Base-by-base conservation (phyloP, 2,329 filamentous ascomycete species). In the Paraconiothyrium sp. region DNA sequence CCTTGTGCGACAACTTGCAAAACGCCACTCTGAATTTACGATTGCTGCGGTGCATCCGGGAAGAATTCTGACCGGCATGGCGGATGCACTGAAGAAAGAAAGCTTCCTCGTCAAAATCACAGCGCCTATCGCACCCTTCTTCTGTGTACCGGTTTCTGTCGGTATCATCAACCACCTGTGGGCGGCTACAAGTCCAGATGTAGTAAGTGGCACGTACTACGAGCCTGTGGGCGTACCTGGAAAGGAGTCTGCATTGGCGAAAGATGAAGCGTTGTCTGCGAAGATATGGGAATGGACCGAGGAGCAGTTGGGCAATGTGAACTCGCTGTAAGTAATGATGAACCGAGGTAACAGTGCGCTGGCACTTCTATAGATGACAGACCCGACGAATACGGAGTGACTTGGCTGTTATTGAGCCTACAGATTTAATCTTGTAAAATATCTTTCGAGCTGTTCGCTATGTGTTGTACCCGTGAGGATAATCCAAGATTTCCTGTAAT, bases 1-100 rank as follows among this genome's bases (percentile, higher is more conserved):
- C 3, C 82, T 78, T 62, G 70, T 79, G 0, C 65, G 72, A 13
- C 32, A 60, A 16, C 46, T 61, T 24, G 50, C 58, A 16, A 22
- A 49, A 22, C 54, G 11, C 9, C 54, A 61, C 48, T 55, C 58
- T 20, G n/a, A 22, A 9, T n/a, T 61, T 14, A 59, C 43, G 11
- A 30, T 30, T 10, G 54, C 54, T 4, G 50, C 62, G 4, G 54
- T 61, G 24, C 58, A 64, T 50, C 62, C 59, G 3, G 62, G 52
- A 14, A 46, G 39, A 2, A 55, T 64, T 14, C 24, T 43, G 4
- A 64, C 62, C 5, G 48, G 57, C 16, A 49, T 64, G 50, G 43
- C 34, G n/a, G 47, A 52, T 3, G 44, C 35, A 11, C 44, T 59
- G 14, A 37, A 50, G n/a, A 56, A 52, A n/a, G 61, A 63, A 30